Conservation (phyloP, 129 eudicot genomes). For the Tagetes erecta region DNA sequence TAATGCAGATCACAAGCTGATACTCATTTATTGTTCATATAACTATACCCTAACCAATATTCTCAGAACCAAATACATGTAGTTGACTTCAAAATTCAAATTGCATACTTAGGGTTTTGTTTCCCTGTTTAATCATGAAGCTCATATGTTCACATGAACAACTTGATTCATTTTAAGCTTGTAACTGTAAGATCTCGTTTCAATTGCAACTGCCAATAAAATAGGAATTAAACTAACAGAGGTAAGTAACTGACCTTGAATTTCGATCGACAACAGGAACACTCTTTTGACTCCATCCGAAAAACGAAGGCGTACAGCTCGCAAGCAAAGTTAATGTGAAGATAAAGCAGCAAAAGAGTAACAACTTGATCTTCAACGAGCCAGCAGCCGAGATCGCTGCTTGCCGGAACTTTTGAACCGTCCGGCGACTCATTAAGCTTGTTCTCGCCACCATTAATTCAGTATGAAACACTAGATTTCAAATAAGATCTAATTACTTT, state of each 20-base stretch:
- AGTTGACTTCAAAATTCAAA: conserved; percentile 5
- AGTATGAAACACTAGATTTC: conserved; percentile 9
- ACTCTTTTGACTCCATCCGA: conserved; percentile 48
- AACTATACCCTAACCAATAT: not conserved
- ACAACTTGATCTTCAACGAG: conserved; percentile 59
- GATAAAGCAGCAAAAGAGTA: conserved; percentile 53
- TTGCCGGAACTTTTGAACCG: conserved; percentile 56
- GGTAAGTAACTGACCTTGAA: conserved; percentile 42
- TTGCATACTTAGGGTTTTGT: not conserved
- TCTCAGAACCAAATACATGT: not conserved
- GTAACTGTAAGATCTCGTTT: not conserved
- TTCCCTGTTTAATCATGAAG: not conserved
- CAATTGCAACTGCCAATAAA: not conserved
- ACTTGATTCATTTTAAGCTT: not conserved
- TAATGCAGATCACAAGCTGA: conserved; percentile 30
- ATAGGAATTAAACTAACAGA: not conserved
- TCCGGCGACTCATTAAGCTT: conserved; percentile 60
- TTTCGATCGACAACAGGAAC: conserved; percentile 35
- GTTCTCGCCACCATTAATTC: conserved; percentile 44
- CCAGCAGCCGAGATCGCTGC: conserved; percentile 52
- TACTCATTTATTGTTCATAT: not conserved
- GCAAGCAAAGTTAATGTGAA: conserved; percentile 50
- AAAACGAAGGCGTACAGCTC: conserved; percentile 51
- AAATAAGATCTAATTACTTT: conserved; percentile 15
- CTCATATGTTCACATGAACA: not conserved